A percentile compares a stretch with the other conserved stretches of the same genome.
These are phyloP conservation scores for Cicer yamashitae DNA, from an alignment of 306 rosid species.

Conservation along the genomic window DNA sequence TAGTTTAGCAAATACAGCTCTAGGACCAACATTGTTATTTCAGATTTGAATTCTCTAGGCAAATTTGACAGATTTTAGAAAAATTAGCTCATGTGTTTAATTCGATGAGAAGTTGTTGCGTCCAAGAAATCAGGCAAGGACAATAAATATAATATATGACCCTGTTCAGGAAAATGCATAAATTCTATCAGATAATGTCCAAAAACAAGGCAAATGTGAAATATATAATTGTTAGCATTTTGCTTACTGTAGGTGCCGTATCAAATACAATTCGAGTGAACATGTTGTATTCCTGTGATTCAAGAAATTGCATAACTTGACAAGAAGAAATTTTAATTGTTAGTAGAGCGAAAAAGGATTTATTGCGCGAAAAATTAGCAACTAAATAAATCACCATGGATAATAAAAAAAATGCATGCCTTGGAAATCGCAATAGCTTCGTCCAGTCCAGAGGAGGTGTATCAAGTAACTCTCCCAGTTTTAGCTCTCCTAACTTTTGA, in stretches of 20 bases:
- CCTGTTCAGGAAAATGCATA: conserved; percentile 60
- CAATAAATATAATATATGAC: conserved; percentile 84
- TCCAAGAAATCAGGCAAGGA: conserved; percentile 98
- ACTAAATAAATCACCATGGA: conserved; percentile 34
- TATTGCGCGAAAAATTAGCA: conserved; percentile 17
- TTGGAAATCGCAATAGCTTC: conserved; percentile 98
- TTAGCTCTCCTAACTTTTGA: conserved; percentile 86
- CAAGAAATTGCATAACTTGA: conserved; percentile 97
- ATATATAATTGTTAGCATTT: conserved; percentile 18
- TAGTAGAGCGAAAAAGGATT: conserved; percentile 21
- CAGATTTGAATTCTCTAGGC: too few relatives aligned
- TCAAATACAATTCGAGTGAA: conserved; percentile 92
- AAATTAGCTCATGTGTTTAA: too few relatives aligned
- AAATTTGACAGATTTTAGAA: too few relatives aligned
- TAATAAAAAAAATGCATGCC: conserved; percentile 52
- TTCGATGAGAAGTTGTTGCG: too few relatives aligned
- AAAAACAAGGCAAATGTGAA: conserved; percentile 20
- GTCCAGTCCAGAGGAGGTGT: conserved; percentile 97
- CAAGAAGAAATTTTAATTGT: conserved; percentile 44
- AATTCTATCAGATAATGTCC: conserved; percentile 8
- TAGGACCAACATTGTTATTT: too few relatives aligned
- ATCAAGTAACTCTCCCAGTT: conserved; percentile 92
- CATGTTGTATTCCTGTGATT: conserved; percentile 80
- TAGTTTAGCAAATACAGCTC: too few relatives aligned
- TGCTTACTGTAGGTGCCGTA: conserved; percentile 94